A percentile compares a stretch with the other conserved stretches of the same genome.
Evolutionary conservation across 78 protist genomes (phyloP).

Genomic region (Guillardia theta): DNA sequence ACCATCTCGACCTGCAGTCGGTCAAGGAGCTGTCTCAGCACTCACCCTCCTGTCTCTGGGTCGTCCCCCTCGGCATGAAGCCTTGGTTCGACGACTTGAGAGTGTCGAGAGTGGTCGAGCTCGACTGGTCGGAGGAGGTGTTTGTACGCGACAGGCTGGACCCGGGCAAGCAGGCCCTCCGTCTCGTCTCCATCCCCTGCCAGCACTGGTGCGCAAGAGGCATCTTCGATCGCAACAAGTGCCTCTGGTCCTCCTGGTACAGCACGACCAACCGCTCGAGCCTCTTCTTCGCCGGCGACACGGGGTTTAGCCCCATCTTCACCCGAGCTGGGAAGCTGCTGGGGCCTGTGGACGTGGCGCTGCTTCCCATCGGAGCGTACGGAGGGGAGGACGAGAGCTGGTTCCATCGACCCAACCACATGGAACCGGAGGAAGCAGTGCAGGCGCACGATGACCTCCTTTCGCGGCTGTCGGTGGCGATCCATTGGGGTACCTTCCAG

Average conservation of each 20-base stretch:
- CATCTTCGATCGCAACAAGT: not conserved
- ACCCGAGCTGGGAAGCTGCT: not conserved
- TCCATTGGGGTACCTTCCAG: constrained; percentile 60
- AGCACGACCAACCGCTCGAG: not conserved
- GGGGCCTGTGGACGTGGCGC: constrained; percentile 22
- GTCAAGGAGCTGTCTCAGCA: not conserved
- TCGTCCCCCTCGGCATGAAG: not conserved
- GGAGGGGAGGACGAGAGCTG: not conserved
- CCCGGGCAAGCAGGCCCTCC: not conserved
- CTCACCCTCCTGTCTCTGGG: not conserved
- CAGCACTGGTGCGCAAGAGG: constrained; percentile 19
- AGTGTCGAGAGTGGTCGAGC: not conserved
- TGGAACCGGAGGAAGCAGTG: constrained; percentile 55
- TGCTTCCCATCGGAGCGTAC: constrained; percentile 54
- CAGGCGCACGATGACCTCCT: not conserved
- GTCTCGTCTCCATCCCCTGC: not conserved
- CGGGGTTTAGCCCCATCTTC: constrained; percentile 31
- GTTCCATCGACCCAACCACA: constrained; percentile 38
- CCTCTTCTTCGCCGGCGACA: constrained; percentile 37
- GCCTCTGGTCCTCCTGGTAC: constrained; percentile 34
- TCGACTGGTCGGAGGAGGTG: constrained; percentile 51
- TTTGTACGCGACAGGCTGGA: not conserved
- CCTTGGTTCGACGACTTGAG: not conserved
- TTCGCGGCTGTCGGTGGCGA: not conserved
- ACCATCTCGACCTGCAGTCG: constrained; percentile 27